Percentiles rank a stretch among this genome's conserved stretches.
phyloP scores from a whole-genome alignment of 2,329 filamentous ascomycete genomes.

The Aspergillus viridinutans region DNA sequence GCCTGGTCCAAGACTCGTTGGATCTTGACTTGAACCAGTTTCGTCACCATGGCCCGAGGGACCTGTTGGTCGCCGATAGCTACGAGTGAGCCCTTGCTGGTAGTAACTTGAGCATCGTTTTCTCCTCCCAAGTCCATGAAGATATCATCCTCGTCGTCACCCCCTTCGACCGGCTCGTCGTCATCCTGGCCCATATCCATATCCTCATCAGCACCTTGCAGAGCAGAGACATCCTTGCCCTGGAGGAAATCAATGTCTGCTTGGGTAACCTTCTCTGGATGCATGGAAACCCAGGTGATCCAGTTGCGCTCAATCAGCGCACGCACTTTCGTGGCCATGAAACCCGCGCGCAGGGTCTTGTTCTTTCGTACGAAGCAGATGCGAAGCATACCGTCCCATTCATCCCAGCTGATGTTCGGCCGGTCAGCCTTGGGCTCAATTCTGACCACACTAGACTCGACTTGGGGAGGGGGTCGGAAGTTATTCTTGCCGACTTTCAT shows the following conservation, averaged over 20 bases:
- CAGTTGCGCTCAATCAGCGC: conserved; percentile 14
- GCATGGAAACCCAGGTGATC: conserved; percentile 15
- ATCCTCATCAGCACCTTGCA: conserved; percentile 9
- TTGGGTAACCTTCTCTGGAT: conserved; percentile 45
- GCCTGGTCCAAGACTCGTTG: conserved; percentile 73
- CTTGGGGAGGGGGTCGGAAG: conserved; percentile 89
- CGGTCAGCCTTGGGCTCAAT: conserved; percentile 82
- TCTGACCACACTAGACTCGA: conserved; percentile 86
- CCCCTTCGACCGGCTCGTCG: conserved; percentile 30
- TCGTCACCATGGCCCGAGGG: conserved; percentile 69
- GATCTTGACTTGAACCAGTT: conserved; percentile 74
- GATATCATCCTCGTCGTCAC: conserved; percentile 45
- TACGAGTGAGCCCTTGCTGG: conserved; percentile 31
- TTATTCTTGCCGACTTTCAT: conserved; percentile 97
- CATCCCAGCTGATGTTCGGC: conserved; percentile 86
- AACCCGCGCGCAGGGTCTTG: conserved; percentile 74
- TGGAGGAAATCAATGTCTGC: conserved; percentile 45
- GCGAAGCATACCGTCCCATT: conserved; percentile 86
- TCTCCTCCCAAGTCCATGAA: conserved; percentile 38
- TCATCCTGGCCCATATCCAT: conserved; percentile 40
- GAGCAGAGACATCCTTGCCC: conserved; percentile 10
- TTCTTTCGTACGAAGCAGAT: conserved; percentile 86
- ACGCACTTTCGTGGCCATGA: conserved; percentile 63
- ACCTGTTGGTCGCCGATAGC: conserved; percentile 54
- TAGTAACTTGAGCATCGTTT: conserved; percentile 54